Evolutionary conservation across 73 alveolate species (phyloP).

Genomic region (Loxodes magnus): DNA sequence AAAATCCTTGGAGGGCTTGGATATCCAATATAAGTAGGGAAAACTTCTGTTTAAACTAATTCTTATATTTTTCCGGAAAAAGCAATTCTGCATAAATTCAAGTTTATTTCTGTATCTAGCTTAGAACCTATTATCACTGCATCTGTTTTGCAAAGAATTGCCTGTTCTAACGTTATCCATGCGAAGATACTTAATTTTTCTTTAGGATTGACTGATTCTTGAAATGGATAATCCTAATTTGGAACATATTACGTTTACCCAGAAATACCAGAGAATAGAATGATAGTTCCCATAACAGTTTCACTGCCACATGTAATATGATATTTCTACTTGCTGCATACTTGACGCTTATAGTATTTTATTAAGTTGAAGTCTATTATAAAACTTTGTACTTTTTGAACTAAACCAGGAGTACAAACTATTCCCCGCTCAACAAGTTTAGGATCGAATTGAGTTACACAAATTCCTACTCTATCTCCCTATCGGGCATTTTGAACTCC

Average conservation of each 20-base stretch:
- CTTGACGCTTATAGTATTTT: conserved; percentile 67
- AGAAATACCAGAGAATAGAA: conserved; percentile 30
- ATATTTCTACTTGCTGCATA: conserved; percentile 67
- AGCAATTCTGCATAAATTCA: conserved; percentile 88
- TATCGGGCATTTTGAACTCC: conserved; percentile 71
- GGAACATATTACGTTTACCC: conserved; percentile 29
- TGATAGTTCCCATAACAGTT: conserved; percentile 57
- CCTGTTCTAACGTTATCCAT: conserved; percentile 64
- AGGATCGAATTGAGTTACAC: conserved; percentile 76
- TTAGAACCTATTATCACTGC: conserved; percentile 76
- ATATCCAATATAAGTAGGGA: conserved; percentile 30
- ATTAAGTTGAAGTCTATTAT: conserved; percentile 60
- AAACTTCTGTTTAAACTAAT: conserved; percentile 22
- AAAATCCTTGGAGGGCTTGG: too few relatives aligned
- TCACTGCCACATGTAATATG: conserved; percentile 74
- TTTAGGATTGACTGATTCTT: conserved; percentile 30
- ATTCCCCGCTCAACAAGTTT: conserved; percentile 88
- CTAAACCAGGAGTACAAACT: conserved; percentile 29
- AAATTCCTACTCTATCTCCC: conserved; percentile 96
- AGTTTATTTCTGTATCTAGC: conserved; percentile 82
- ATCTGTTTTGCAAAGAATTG: conserved; percentile 55
- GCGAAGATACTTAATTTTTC: conserved; percentile 59
- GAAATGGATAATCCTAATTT: conserved; percentile 24
- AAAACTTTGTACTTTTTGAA: conserved; percentile 15
- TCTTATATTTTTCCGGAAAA: conserved; percentile 61